These are phyloP conservation scores for Penicillium sp. DNA, from an alignment of 2,329 filamentous ascomycete species.

Conservation along the genomic window DNA sequence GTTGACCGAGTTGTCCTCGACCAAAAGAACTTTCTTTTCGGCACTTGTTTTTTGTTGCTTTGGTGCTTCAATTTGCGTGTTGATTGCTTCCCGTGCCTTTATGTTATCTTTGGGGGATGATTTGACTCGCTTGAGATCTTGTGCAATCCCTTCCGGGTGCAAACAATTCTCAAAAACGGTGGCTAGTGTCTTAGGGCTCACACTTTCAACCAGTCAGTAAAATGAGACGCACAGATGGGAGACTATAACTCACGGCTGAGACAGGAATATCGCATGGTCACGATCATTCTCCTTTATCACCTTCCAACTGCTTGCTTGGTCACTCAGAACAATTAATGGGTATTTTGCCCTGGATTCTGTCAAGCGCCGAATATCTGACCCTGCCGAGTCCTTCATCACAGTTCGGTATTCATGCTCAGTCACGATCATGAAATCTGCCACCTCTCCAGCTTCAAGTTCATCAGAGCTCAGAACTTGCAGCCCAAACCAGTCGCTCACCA, in stretches of 20 bases:
- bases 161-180: slow-evolving; percentile 17
- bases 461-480: slow-evolving; percentile 12
- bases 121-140: not conserved
- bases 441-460: slow-evolving; percentile 4
- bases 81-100: not conserved
- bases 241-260: slow-evolving; percentile 19
- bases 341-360: slow-evolving; percentile 6
- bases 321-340: slow-evolving; percentile 21
- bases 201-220: slow-evolving; percentile 3
- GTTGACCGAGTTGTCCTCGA: slow-evolving; percentile 43
- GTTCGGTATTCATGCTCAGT: slow-evolving; percentile 22
- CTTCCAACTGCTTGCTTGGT: slow-evolving; percentile 16
- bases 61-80: not conserved
- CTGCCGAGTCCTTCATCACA: not conserved
- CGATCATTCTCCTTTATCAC: slow-evolving; percentile 12
- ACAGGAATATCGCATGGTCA: slow-evolving; percentile 20
- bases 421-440: slow-evolving; percentile 18
- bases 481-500: slow-evolving; percentile 21
- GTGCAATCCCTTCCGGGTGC: not conserved
- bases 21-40: slow-evolving; percentile 29
- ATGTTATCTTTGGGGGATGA: not conserved
- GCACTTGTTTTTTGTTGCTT: not conserved
- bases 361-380: slow-evolving; percentile 8
- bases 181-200: slow-evolving; percentile 22
- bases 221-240: too few relatives aligned